phyloP scores from a whole-genome alignment of 108 stramenopile genomes.

The Aurantiochytrium sp. region DNA sequence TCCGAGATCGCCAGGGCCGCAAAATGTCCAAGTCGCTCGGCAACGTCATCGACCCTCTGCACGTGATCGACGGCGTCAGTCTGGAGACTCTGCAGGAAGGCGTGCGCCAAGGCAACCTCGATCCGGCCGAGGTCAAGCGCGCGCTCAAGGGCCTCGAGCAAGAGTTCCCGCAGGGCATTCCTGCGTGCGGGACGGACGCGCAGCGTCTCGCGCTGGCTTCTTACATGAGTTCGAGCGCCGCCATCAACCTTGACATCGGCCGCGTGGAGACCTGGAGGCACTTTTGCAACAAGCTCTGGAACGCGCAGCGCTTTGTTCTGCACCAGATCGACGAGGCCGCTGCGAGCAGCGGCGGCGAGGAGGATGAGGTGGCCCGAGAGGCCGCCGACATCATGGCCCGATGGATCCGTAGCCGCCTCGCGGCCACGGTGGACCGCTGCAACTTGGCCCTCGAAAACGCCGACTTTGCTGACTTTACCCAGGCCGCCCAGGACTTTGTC shows the following conservation, averaged over 20 bases:
- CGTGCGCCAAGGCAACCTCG: background rate
- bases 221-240: conserved; percentile 23
- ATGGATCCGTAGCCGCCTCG: background rate
- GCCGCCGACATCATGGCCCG: conserved; percentile 41
- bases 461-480: conserved; percentile 44
- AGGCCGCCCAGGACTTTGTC: conserved; percentile 73
- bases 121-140: background rate
- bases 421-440: background rate
- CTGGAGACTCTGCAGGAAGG: background rate
- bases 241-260: conserved; percentile 83
- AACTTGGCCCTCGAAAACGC: background rate
- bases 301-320: conserved; percentile 77
- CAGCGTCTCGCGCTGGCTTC: conserved; percentile 66
- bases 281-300: conserved; percentile 98
- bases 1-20: conserved; percentile 84
- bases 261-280: conserved; percentile 77
- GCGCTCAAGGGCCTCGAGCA: background rate
- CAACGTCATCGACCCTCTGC: conserved; percentile 94
- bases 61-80: conserved; percentile 73
- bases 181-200: conserved; percentile 79
- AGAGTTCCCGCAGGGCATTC: conserved; percentile 40
- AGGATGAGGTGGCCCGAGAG: background rate
- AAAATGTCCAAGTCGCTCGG: conserved; percentile 99
- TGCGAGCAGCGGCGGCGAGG: conserved; percentile 64
- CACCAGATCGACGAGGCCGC: conserved; percentile 71